A percentile compares a stretch with the other conserved stretches of the same genome.
These are phyloP conservation scores for Apiospora phragmitis DNA, from an alignment of 2,329 filamentous ascomycete genomes.

Conservation along the genomic window DNA sequence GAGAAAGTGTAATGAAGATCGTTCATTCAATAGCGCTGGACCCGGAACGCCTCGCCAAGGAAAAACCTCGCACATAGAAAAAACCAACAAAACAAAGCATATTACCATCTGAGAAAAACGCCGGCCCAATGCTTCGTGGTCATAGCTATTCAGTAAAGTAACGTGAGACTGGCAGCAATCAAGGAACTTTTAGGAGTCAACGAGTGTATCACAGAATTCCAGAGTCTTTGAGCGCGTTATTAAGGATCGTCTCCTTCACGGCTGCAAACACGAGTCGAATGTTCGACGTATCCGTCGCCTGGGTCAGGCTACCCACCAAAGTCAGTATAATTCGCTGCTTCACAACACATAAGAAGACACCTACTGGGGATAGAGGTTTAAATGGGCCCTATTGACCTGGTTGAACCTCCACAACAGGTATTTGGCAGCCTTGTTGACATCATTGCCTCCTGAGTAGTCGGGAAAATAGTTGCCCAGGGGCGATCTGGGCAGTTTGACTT, in stretches of 20 bases:
- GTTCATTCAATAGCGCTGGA: slow-evolving; percentile 19
- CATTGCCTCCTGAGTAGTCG: slow-evolving; percentile 95
- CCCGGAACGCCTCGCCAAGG: slow-evolving; percentile 33
- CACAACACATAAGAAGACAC: slow-evolving; percentile 35
- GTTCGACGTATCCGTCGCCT: slow-evolving; percentile 98
- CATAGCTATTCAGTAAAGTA: background rate
- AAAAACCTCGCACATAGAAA: slow-evolving; percentile 3
- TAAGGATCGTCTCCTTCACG: slow-evolving; percentile 97
- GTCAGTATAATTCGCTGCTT: slow-evolving; percentile 21
- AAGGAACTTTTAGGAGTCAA: slow-evolving; percentile 14
- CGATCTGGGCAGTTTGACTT: slow-evolving; percentile 86
- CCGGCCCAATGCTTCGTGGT: slow-evolving; percentile 16
- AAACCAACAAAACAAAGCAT: slow-evolving; percentile 9
- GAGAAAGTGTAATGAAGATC: slow-evolving; percentile 25
- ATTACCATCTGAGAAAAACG: slow-evolving; percentile 14
- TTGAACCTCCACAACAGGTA: slow-evolving; percentile 98
- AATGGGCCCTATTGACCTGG: slow-evolving; percentile 92
- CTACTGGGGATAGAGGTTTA: slow-evolving; percentile 97
- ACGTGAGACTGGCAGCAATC: background rate
- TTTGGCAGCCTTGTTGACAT: slow-evolving; percentile 97
- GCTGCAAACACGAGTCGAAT: slow-evolving; percentile 97
- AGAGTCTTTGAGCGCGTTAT: slow-evolving; percentile 97
- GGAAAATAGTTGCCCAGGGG: slow-evolving; percentile 95
- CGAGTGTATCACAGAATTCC: slow-evolving; percentile 72
- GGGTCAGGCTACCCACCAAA: slow-evolving; percentile 69